phyloP scores from a whole-genome alignment of 345 rosid genomes.

The Leavenworthia alabamica region DNA sequence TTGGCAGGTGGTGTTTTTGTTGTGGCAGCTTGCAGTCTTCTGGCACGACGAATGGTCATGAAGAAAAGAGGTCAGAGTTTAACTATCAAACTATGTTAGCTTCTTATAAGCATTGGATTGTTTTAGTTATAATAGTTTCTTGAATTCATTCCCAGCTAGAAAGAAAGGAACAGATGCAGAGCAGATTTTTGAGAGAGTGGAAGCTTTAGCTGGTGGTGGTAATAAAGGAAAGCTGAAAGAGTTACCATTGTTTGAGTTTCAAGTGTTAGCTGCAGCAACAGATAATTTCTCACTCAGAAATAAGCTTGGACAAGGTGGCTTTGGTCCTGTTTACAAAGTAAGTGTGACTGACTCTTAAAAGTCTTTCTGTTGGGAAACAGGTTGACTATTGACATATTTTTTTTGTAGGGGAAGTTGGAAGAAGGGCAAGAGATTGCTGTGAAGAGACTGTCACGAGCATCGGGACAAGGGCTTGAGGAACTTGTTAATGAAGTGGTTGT shows the following conservation, averaged over 20 bases:
- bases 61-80: conserved; percentile 17
- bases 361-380: not conserved
- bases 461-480: conserved; percentile 56
- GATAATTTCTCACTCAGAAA: conserved; percentile 25
- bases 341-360: not conserved
- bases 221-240: conserved; percentile 30
- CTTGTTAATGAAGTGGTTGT: conserved; percentile 55
- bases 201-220: conserved; percentile 35
- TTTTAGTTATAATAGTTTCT: not conserved
- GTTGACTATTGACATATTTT: not conserved
- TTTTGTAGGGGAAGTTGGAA: conserved; percentile 40
- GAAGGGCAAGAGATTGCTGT: conserved; percentile 49
- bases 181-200: conserved; percentile 25
- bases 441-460: conserved; percentile 47
- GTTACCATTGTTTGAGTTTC: conserved; percentile 37
- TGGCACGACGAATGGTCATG: conserved; percentile 10
- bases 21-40: conserved; percentile 20
- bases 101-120: not conserved
- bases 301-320: conserved; percentile 52
- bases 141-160: conserved; percentile 9
- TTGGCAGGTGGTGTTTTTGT: conserved; percentile 15
- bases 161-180: conserved; percentile 26
- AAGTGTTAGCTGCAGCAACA: conserved; percentile 41
- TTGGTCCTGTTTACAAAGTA: conserved; percentile 40
- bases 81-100: not conserved